Evolutionary conservation across 345 rosid genomes (phyloP).

Genomic region (Draba incana): DNA sequence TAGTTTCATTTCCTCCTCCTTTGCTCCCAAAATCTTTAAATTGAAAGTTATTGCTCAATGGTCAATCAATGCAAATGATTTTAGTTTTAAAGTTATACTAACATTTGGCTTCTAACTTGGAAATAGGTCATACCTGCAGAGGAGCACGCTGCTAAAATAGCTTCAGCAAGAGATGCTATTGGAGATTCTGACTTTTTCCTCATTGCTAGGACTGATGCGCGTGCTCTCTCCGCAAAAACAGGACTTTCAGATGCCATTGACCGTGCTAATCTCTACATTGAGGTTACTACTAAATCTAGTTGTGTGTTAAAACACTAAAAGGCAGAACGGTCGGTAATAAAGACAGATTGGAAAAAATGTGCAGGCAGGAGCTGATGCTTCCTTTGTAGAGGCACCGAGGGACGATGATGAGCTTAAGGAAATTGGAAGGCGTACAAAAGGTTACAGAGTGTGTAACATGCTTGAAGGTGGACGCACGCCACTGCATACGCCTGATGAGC

Average conservation of each 20-base stretch:
- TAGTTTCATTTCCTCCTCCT: slow-evolving; percentile 13
- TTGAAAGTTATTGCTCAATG: not conserved
- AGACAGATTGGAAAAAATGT: slow-evolving; percentile 6
- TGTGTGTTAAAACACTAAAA: not conserved
- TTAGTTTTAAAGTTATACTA: not conserved
- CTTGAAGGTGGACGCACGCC: slow-evolving; percentile 62
- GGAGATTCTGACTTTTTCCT: slow-evolving; percentile 62
- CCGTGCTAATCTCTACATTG: slow-evolving; percentile 61
- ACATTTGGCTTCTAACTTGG: slow-evolving; percentile 19
- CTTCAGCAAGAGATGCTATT: slow-evolving; percentile 57
- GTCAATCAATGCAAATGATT: not conserved
- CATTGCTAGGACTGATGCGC: slow-evolving; percentile 56
- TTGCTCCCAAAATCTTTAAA: not conserved
- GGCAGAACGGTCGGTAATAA: not conserved
- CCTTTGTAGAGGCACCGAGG: slow-evolving; percentile 56
- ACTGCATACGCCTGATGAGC: slow-evolving; percentile 57
- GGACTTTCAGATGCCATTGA: slow-evolving; percentile 59
- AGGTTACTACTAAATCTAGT: slow-evolving; percentile 30
- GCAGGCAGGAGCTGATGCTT: slow-evolving; percentile 52
- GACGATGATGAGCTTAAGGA: slow-evolving; percentile 48
- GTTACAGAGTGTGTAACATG: slow-evolving; percentile 57
- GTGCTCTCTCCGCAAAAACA: slow-evolving; percentile 53
- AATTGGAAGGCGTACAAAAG: slow-evolving; percentile 49
- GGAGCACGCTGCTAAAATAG: slow-evolving; percentile 60
- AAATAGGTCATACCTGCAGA: slow-evolving; percentile 56